phyloP scores from a whole-genome alignment of 2,329 filamentous ascomycete genomes.

The Pestalotiopsis sp. region DNA sequence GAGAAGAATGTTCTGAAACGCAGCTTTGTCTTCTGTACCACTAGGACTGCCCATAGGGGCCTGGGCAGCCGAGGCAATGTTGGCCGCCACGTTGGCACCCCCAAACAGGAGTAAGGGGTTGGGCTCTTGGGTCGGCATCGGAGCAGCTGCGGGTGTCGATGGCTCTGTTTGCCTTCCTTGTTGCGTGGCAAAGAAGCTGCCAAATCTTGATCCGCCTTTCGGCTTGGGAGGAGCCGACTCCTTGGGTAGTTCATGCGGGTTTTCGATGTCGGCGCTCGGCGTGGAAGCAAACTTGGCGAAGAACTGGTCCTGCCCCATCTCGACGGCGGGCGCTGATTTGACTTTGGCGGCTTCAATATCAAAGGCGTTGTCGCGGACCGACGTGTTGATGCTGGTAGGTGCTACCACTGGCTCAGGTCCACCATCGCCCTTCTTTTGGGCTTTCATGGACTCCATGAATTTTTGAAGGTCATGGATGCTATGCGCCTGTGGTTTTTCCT shows the following conservation, averaged over 20 bases:
- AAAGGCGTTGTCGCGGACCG: conserved; percentile 35
- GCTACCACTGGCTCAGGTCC: conserved; percentile 37
- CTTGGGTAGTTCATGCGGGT: conserved; percentile 49
- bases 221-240: conserved; percentile 47
- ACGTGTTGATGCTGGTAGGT: conserved; percentile 28
- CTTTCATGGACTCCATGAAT: conserved; percentile 92
- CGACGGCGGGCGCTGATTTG: conserved; percentile 63
- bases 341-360: conserved; percentile 54
- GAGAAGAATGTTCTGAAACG: conserved; percentile 78
- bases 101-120: conserved; percentile 31
- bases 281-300: conserved; percentile 60
- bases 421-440: conserved; percentile 48
- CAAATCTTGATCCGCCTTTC: conserved; percentile 75
- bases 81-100: conserved; percentile 18
- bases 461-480: conserved; percentile 92
- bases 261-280: conserved; percentile 48
- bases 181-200: conserved; percentile 73
- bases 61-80: conserved; percentile 10
- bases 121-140: conserved; percentile 23
- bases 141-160: conserved; percentile 37
- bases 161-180: conserved; percentile 55
- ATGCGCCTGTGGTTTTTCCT: conserved; percentile 69
- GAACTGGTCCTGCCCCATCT: conserved; percentile 75
- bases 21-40: conserved; percentile 75
- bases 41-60: neutral